phyloP scores from a whole-genome alignment of 1,284 basidiomycete genomes.

The Tilletia caries region DNA sequence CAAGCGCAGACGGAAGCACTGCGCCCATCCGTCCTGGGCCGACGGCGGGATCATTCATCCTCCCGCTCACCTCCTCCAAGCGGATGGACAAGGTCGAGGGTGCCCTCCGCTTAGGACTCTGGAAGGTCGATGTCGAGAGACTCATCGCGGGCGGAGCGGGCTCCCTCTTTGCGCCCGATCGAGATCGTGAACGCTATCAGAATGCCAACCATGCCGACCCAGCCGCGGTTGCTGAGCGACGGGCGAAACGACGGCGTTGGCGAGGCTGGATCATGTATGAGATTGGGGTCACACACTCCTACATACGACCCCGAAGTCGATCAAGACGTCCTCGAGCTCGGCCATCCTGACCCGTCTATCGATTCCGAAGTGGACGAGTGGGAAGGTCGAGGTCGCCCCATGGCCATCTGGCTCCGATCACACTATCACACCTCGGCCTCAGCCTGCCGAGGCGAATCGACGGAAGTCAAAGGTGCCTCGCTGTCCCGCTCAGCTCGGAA shows the following conservation, averaged over 20 bases:
- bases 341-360: not conserved
- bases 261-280: not conserved
- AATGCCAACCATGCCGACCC: not conserved
- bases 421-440: not conserved
- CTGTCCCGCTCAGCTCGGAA: not conserved
- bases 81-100: not conserved
- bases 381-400: conserved; percentile 6
- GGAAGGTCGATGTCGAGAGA: not conserved
- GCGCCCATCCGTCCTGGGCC: conserved; percentile 1
- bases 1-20: not conserved
- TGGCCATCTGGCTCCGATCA: not conserved
- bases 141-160: not conserved
- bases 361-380: conserved; percentile 9
- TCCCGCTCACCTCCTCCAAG: not conserved
- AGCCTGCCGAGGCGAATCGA: not conserved
- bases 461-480: not conserved
- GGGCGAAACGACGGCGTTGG: not conserved
- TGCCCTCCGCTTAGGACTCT: not conserved
- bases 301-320: not conserved
- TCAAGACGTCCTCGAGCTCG: not conserved
- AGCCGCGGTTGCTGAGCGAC: not conserved
- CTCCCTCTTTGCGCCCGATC: not conserved
- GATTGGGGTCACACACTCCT: not conserved
- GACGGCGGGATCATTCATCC: not conserved
- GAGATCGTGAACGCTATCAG: not conserved